Evolutionary conservation across 331 rosid species (phyloP).

Genomic region (Stylosanthes scabra): DNA sequence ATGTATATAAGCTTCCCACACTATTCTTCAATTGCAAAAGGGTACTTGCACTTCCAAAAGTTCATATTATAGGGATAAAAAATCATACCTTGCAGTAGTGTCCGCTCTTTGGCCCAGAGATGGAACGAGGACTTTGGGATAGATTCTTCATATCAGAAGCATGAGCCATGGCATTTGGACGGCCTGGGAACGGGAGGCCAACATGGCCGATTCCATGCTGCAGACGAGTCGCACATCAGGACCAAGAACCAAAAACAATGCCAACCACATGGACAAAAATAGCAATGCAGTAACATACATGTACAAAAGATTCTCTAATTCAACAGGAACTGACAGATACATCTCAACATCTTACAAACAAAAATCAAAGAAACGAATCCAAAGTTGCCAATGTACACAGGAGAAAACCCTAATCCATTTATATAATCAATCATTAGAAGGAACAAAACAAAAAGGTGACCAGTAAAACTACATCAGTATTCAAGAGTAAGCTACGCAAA

Average conservation of each 20-base stretch:
- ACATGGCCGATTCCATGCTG: slow-evolving; percentile 68
- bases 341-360: slow-evolving; percentile 10
- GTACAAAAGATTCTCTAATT: slow-evolving; percentile 1
- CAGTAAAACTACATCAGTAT: slow-evolving; percentile 1
- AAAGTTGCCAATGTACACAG: slow-evolving; percentile 5
- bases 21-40: slow-evolving; percentile 6
- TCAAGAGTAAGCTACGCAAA: background rate
- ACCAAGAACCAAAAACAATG: slow-evolving; percentile 12
- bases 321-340: slow-evolving; percentile 1
- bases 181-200: slow-evolving; percentile 51
- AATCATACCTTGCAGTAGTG: slow-evolving; percentile 66
- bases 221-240: slow-evolving; percentile 32
- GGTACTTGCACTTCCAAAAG: background rate
- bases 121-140: slow-evolving; percentile 62
- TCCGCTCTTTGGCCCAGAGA: slow-evolving; percentile 56
- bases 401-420: slow-evolving; percentile 30
- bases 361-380: slow-evolving; percentile 11
- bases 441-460: slow-evolving; percentile 22
- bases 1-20: slow-evolving; percentile 16
- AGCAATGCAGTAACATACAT: background rate
- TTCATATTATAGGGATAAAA: slow-evolving; percentile 25
- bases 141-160: slow-evolving; percentile 61
- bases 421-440: slow-evolving; percentile 31
- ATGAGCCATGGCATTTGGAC: slow-evolving; percentile 47
- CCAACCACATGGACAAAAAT: slow-evolving; percentile 4